These are phyloP conservation scores for Microcyclospora pomicola DNA, from an alignment of 2,329 filamentous ascomycete genomes.

Conservation along the genomic window DNA sequence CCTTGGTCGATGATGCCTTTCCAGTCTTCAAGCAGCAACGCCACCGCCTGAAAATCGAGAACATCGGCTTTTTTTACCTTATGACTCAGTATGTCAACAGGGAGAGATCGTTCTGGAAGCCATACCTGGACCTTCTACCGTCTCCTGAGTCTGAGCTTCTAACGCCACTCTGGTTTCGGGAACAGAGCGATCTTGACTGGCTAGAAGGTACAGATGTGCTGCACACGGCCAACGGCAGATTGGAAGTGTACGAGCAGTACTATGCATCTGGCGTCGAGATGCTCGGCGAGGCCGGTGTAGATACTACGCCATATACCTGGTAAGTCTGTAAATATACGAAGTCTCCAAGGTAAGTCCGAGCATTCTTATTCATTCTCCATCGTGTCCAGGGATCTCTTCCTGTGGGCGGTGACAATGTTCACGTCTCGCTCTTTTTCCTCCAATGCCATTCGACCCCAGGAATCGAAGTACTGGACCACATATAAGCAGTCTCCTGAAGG, in stretches of 20 bases:
- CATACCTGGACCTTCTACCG: constrained; percentile 23
- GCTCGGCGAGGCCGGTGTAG: constrained; percentile 17
- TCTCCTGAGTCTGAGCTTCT: constrained; percentile 17
- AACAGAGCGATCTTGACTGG: constrained; percentile 19
- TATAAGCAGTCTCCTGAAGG: constrained; percentile 19
- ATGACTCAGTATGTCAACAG: constrained; percentile 22
- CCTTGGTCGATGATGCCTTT: constrained; percentile 22
- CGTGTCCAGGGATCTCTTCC: constrained; percentile 30
- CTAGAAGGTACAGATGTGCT: constrained; percentile 23
- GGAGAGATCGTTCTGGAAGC: constrained; percentile 23
- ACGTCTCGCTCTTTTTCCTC: constrained; percentile 39
- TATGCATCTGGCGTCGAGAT: constrained; percentile 21
- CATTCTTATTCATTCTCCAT: constrained; percentile 4
- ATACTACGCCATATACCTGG: constrained; percentile 28
- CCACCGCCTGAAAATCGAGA: constrained; percentile 16
- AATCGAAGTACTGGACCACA: constrained; percentile 23
- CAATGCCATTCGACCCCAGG: constrained; percentile 18
- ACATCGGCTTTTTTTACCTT: constrained; percentile 24
- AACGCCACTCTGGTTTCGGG: constrained; percentile 23
- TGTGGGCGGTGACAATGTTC: constrained; percentile 39
- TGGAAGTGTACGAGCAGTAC: constrained; percentile 24
- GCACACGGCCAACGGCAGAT: constrained; percentile 18
- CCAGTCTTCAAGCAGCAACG: constrained; percentile 17
- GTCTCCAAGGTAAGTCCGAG: constrained; percentile 14
- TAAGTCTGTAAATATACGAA: constrained; percentile 16